Percentiles rank a stretch among this genome's conserved stretches.
These are phyloP conservation scores for Eremothecium sinecaudum DNA, from an alignment of 1,139 yeast species.

Conservation along the genomic window DNA sequence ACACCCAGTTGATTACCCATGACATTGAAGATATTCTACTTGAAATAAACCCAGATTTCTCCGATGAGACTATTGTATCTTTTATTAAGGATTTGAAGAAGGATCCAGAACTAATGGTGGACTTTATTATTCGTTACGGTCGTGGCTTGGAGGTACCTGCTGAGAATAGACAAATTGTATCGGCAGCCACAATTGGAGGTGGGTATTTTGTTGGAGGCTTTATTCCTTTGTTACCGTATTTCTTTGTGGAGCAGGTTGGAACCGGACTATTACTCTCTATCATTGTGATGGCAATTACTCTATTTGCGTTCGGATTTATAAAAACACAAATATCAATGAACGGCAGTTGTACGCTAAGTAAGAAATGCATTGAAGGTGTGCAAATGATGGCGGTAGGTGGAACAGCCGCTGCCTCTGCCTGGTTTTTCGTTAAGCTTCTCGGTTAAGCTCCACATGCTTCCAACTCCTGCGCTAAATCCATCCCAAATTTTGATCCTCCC, in stretches of 20 bases:
- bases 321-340: constrained; percentile 84
- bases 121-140: constrained; percentile 66
- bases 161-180: constrained; percentile 65
- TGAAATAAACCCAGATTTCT: constrained; percentile 47
- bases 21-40: constrained; percentile 66
- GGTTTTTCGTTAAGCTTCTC: constrained; percentile 77
- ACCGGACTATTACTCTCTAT: constrained; percentile 71
- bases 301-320: constrained; percentile 77
- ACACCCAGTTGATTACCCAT: constrained; percentile 45
- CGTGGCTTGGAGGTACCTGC: constrained; percentile 78
- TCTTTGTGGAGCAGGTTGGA: constrained; percentile 63
- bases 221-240: constrained; percentile 67
- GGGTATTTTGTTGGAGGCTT: constrained; percentile 73
- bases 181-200: constrained; percentile 67
- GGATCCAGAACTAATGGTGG: constrained; percentile 60
- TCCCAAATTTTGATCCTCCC: no score
- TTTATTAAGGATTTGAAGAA: constrained; percentile 62
- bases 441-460: constrained; percentile 32
- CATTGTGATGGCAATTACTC: constrained; percentile 71
- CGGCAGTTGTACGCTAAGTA: constrained; percentile 51
- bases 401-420: constrained; percentile 93
- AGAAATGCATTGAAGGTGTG: constrained; percentile 66
- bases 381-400: constrained; percentile 94
- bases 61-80: constrained; percentile 54
- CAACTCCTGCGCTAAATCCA: no score